Percentiles rank a stretch among this genome's conserved stretches.
These are phyloP conservation scores for Daldinia sp. DNA, from an alignment of 2,329 filamentous ascomycete genomes.

Conservation along the genomic window DNA sequence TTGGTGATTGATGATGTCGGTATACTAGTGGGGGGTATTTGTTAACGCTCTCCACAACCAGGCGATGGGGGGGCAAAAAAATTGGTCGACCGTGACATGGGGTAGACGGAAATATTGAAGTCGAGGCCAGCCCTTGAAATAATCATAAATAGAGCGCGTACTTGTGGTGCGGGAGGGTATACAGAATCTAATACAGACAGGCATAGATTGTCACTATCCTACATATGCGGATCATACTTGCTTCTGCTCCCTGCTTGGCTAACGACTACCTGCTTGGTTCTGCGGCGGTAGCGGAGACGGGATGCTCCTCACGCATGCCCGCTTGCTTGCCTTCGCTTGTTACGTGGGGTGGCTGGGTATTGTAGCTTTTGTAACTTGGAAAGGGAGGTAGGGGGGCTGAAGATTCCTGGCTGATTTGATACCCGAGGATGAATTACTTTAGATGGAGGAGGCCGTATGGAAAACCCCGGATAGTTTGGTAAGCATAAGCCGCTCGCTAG, in stretches of 20 bases:
- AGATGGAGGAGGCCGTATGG: conserved; percentile 15
- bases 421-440: conserved; percentile 31
- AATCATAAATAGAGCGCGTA: conserved; percentile 40
- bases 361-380: conserved; percentile 23
- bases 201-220: conserved; percentile 48
- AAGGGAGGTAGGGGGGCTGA: conserved; percentile 35
- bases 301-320: conserved; percentile 37
- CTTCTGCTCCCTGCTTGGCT: conserved; percentile 51
- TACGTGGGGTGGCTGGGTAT: conserved; percentile 45
- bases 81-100: conserved; percentile 34
- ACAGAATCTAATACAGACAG: conserved; percentile 39
- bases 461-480: conserved; percentile 33
- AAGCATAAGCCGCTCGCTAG: conserved; percentile 31
- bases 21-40: conserved; percentile 38
- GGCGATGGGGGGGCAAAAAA: conserved; percentile 34
- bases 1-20: conserved; percentile 16
- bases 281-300: conserved; percentile 41
- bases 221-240: conserved; percentile 60
- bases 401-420: conserved; percentile 41
- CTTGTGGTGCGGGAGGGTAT: conserved; percentile 39
- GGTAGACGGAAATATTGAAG: conserved; percentile 42
- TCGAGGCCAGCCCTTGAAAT: conserved; percentile 45
- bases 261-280: conserved; percentile 40
- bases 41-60: conserved; percentile 30
- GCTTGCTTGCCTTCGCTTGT: conserved; percentile 42